These are phyloP conservation scores for Exsudoporus floridanus DNA, from an alignment of 1,284 basidiomycete genomes.

Conservation along the genomic window DNA sequence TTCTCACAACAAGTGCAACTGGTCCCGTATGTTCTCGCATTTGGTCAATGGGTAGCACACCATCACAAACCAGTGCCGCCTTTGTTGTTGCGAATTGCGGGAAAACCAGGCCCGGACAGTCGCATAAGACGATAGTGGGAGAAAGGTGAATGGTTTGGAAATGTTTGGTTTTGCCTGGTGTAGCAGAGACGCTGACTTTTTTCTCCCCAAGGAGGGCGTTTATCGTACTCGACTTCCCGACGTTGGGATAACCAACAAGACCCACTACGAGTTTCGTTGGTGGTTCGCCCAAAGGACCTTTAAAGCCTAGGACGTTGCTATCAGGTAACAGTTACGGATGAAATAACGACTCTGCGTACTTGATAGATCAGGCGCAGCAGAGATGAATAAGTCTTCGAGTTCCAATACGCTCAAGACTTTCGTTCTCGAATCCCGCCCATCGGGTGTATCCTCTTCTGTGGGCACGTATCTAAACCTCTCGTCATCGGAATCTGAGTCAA, in stretches of 20 bases:
- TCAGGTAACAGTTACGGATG: not conserved
- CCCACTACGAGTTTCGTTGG: slow-evolving; percentile 82
- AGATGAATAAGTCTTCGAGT: slow-evolving; percentile 84
- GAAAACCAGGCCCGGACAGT: slow-evolving; percentile 98
- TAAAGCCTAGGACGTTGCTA: slow-evolving; percentile 55
- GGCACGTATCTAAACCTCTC: slow-evolving; percentile 45
- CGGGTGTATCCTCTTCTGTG: slow-evolving; percentile 52
- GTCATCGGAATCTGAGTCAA: slow-evolving; percentile 36
- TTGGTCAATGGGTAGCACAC: slow-evolving; percentile 97
- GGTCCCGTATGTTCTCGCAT: slow-evolving; percentile 94
- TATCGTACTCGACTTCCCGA: slow-evolving; percentile 96
- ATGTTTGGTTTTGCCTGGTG: slow-evolving; percentile 99
- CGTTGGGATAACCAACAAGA: slow-evolving; percentile 98
- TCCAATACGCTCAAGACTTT: slow-evolving; percentile 86
- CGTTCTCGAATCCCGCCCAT: slow-evolving; percentile 65
- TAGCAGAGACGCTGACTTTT: slow-evolving; percentile 96
- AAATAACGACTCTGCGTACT: slow-evolving; percentile 43
- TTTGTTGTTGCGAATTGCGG: slow-evolving; percentile 97
- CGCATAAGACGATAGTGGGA: slow-evolving; percentile 87
- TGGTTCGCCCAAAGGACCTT: slow-evolving; percentile 57
- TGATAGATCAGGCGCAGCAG: slow-evolving; percentile 73
- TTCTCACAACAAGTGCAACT: slow-evolving; percentile 73
- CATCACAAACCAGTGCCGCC: slow-evolving; percentile 95
- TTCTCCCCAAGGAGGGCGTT: slow-evolving; percentile 95
- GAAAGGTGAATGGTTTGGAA: slow-evolving; percentile 98